phyloP scores from a whole-genome alignment of 805 yeast species.

The Wickerhamiella shivajii region DNA sequence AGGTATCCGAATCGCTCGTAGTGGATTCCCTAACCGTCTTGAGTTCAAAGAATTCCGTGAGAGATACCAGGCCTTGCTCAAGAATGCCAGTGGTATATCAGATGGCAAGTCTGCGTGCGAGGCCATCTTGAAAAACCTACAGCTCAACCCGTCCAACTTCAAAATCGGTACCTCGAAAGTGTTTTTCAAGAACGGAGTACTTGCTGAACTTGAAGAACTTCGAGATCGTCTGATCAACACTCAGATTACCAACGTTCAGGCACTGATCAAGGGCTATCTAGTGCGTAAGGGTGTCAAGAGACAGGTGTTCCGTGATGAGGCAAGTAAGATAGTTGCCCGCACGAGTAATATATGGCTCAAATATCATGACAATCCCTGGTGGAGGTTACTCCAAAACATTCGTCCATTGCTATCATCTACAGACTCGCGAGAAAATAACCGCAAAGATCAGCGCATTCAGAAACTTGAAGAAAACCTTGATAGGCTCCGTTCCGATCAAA shows the following conservation, averaged over 20 bases:
- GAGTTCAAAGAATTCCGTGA: slow-evolving; percentile 64
- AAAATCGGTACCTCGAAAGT: slow-evolving; percentile 59
- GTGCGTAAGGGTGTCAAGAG: slow-evolving; percentile 35
- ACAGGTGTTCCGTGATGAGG: slow-evolving; percentile 45
- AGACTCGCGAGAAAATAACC: slow-evolving; percentile 14
- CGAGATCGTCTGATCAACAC: slow-evolving; percentile 50
- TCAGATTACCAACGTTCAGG: slow-evolving; percentile 47
- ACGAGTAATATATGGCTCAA: slow-evolving; percentile 42
- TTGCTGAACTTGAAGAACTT: slow-evolving; percentile 61
- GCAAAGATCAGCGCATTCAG: slow-evolving; percentile 20
- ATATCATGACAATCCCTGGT: slow-evolving; percentile 56
- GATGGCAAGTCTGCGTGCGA: slow-evolving; percentile 57
- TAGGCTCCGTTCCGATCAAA: slow-evolving; percentile 17
- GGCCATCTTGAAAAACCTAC: slow-evolving; percentile 45
- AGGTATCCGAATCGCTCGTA: slow-evolving; percentile 92
- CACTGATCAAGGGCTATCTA: slow-evolving; percentile 48
- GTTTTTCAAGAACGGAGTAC: slow-evolving; percentile 62
- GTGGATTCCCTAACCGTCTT: slow-evolving; percentile 91
- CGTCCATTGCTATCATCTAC: slow-evolving; percentile 58
- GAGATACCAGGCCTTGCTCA: slow-evolving; percentile 57
- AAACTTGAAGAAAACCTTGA: slow-evolving; percentile 23
- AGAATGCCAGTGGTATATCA: slow-evolving; percentile 18
- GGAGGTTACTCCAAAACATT: slow-evolving; percentile 48
- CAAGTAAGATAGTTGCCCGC: slow-evolving; percentile 52
- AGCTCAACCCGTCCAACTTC: slow-evolving; percentile 44